Evolutionary conservation across 208 protist species (phyloP), one percentile per base, ranked within the genome.

Genomic region (Leishmania martiniquensis): DNA sequence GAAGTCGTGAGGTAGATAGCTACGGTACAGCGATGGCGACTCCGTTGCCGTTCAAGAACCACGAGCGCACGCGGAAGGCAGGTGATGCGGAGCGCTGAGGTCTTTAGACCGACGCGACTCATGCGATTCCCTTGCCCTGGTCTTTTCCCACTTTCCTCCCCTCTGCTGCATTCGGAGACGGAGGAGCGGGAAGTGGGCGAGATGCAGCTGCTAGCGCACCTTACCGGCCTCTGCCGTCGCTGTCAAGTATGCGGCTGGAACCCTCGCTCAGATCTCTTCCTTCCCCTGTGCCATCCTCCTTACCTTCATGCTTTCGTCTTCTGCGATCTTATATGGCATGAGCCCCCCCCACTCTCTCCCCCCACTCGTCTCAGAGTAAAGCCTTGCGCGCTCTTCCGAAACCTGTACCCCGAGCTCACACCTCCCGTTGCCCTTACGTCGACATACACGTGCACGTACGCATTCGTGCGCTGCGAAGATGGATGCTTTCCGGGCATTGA

Each of bases 401-500:
- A 54, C 29, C 32, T 57, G 22, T 57, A 39, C 29, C 29, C 10
- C 44, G 45, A 44, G 49, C 47, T 39, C 63, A n/a, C 22, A 20
- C 44, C 68, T 57, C 17, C 47, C 44, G 22, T 12, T 44, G 42
- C 34, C 45, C 29, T 44, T 39, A 25, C 47, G 25, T 29, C 13
- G 12, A 22, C 39, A 4, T 12, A 55, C 68, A 20, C 68, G 1
- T 15, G 17, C 20, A 47, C 37, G 68, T 42, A 20, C 29, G 6
- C 47, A 44, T 32, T 69, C 25, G 65, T 47, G 42, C 62, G 12
- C 22, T 12, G 32, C 5, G 12, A 60, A 3, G 51, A 95, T 95
- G 93, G 87, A 92, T 59, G 80, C 85, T 4, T 97, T 97, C 74
- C 84, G 81, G 66, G 74, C 86, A 9, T 63, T 97, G 20, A 87